Evolutionary conservation across 208 protist species (phyloP).

Genomic region (Wallacemonas sp.): DNA sequence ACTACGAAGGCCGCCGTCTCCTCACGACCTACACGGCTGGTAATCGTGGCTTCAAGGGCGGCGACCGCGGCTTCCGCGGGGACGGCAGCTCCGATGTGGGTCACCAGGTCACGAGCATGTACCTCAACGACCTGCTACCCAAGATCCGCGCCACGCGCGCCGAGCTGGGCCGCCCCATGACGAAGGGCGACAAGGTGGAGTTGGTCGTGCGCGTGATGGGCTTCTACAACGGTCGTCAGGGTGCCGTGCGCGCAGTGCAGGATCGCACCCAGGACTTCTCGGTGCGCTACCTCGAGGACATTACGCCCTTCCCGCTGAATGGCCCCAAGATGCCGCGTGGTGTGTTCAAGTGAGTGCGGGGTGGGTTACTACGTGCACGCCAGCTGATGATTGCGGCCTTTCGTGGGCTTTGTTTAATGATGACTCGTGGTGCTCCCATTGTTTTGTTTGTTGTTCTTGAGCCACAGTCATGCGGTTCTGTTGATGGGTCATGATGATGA

Average conservation of each 20-base stretch:
- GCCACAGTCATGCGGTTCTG: no score
- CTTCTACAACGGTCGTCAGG: constrained; percentile 90
- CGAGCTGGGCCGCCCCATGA: constrained; percentile 44
- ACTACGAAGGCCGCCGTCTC: constrained; percentile 80
- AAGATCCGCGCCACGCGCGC: constrained; percentile 73
- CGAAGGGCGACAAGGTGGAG: constrained; percentile 79
- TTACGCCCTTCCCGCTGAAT: constrained; percentile 90
- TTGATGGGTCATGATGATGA: no score
- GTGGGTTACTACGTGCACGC: background rate
- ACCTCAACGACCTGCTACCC: constrained; percentile 82
- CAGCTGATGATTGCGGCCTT: no score
- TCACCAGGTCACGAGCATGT: constrained; percentile 89
- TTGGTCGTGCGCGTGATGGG: constrained; percentile 90
- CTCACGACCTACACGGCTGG: constrained; percentile 83
- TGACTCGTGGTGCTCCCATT: no score
- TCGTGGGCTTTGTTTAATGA: no score
- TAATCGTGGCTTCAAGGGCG: constrained; percentile 85
- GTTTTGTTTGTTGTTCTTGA: no score
- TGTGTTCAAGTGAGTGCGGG: constrained; percentile 54
- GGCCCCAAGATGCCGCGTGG: constrained; percentile 88
- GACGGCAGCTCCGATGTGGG: constrained; percentile 87
- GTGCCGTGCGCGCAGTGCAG: constrained; percentile 84
- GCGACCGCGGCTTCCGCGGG: constrained; percentile 80
- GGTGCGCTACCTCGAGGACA: constrained; percentile 88
- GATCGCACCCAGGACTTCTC: constrained; percentile 75